phyloP scores from a whole-genome alignment of 768 basidiomycete genomes.

The Holtermannia corniformis region DNA sequence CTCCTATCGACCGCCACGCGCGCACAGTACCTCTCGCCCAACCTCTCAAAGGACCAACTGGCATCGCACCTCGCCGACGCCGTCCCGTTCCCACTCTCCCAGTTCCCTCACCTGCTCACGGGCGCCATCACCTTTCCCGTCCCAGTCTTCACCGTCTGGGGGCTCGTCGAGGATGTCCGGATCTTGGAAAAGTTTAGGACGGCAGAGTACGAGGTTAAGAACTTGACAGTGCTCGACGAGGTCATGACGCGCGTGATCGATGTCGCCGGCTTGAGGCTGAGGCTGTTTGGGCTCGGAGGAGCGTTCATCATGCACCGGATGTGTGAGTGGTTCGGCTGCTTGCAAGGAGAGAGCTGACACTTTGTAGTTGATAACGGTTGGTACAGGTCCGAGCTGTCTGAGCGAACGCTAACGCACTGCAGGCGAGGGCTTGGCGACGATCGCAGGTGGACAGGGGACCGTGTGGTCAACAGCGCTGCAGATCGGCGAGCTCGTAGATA shows the following conservation, averaged over 20 bases:
- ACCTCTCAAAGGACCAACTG: conserved; percentile 37
- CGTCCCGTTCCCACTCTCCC: conserved; percentile 65
- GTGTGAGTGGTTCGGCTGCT: conserved; percentile 27
- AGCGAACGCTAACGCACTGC: not conserved
- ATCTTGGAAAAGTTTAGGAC: conserved; percentile 88
- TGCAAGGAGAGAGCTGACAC: conserved; percentile 5
- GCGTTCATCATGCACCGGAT: conserved; percentile 84
- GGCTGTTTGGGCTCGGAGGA: conserved; percentile 91
- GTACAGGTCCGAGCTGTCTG: conserved; percentile 62
- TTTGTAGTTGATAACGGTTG: conserved; percentile 31
- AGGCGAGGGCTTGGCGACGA: conserved; percentile 84
- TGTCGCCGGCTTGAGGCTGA: conserved; percentile 83
- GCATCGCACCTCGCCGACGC: conserved; percentile 60
- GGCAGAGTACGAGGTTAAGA: conserved; percentile 70
- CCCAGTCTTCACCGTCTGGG: conserved; percentile 94
- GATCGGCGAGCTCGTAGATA: conserved; percentile 95
- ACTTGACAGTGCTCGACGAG: conserved; percentile 87
- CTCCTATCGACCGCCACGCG: conserved; percentile 77
- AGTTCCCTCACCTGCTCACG: conserved; percentile 82
- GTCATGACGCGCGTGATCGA: conserved; percentile 87
- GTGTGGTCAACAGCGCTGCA: conserved; percentile 99
- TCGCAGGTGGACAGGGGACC: conserved; percentile 93
- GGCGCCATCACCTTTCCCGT: conserved; percentile 84
- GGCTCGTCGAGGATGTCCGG: conserved; percentile 90
- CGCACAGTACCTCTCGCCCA: conserved; percentile 56